Base-by-base conservation (phyloP, 2,329 filamentous ascomycete species). In the Clonostachys chloroleuca region DNA sequence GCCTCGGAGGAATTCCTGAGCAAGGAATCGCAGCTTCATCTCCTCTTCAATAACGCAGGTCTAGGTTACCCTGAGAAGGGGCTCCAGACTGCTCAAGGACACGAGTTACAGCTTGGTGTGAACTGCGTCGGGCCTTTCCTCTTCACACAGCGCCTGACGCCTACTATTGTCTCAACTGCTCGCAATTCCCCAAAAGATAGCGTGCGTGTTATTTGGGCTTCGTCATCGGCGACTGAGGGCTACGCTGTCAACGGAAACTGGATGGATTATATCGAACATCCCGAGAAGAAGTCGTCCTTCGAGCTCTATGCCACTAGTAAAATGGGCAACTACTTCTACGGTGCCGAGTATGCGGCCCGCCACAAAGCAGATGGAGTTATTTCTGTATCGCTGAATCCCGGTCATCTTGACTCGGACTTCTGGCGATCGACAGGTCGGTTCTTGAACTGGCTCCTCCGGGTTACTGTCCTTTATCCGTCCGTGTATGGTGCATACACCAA, bases 401-500 rank as follows among this genome's bases (percentile, higher is more conserved):
- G 69, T 6, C 68, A 68, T 47, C 58, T 71, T 2, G 50, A 62
- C 35, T 65, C 66, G 0, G 66, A 70, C 8, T 54, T 72, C 36
- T 30, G 24, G 24, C 24, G 24, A 30, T 30, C 8, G 24, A 30
- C 24, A 10, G 24, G 24, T 30, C 24, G 24, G 24, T 30, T 30
- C 24, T 30, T 30, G 24, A 9, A 30, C 24, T 30, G 24, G 24
- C 24, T 59, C 4, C 35, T 54, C 20, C 52, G 46, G 34, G 16
- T 52, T 5, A 49, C 52, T 20, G 53, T 55, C 34, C 24, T 55
- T 6, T 53, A 61, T 45, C 57, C 60, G 6, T 12, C 58, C 3
- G 52, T 65, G n/a, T 54, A 67, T 35, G 74, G 74, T 3, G 73
- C 73, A 0, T 77, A 74, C 50, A 76, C 74, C 0, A 67, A 74